Evolutionary conservation across 108 stramenopile species (phyloP), one percentile per base, ranked within the genome.

Genomic region (Skeletonema potamos): DNA sequence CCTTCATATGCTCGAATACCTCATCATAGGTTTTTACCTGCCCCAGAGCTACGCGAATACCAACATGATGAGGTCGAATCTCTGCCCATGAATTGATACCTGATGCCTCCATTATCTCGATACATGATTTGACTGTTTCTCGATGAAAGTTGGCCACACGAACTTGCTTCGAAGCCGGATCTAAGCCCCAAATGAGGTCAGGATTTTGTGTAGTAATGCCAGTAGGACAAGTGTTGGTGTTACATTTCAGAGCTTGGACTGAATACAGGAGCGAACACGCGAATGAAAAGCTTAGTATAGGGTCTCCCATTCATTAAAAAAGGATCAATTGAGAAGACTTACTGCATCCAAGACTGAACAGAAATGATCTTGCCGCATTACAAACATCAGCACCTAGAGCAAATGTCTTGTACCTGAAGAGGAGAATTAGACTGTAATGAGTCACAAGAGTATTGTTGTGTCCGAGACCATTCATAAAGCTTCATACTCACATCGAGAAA

Each of bases 181-280:
- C 82, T 22, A 92, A 76, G 13, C 89, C 91, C 27, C 65, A 69
- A 56, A 65, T 85, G 15, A 96, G 70, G 5, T 85, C 81, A 9
- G 58, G 57, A 72, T 94, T 76, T 66, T 88, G 87, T 0, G 93
- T 96, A 3, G 96, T 84, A 27, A 96, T 89, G 2, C 95, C 95
- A 6, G 95, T 96, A 0, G 95, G 95, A 82, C 95, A 96, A 24
- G 76, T 88, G 74, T 96, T 96, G 11, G 92, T 85, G 64, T 92
- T 88, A 69, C 95, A 96, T 72, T 96, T 96, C 43, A 96, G 80
- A 26, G 95, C 93, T 73, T 94, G 93, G 51, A 96, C 7, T 37
- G 36, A 37, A 12, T 37, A 37, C 12, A 12, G 36, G 36, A 37
- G 10, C 12, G 36, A n/a, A n/a, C n/a, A n/a, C n/a, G n/a, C n/a